These are phyloP conservation scores for Clavispora carvajalis DNA, from an alignment of 805 yeast genomes.

Conservation along the genomic window DNA sequence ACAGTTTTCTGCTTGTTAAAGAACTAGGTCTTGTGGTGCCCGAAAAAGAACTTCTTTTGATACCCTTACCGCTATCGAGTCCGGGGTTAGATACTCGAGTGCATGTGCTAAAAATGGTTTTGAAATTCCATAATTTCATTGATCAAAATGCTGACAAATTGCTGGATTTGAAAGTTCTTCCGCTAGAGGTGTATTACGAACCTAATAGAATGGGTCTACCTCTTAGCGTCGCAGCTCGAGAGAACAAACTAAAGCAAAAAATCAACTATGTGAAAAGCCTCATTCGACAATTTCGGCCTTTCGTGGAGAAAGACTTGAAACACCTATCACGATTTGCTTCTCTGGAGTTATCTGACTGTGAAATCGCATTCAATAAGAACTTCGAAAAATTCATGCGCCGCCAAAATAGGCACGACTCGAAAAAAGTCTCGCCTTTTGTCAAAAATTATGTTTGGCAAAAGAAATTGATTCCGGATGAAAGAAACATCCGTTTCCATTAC, in stretches of 20 bases:
- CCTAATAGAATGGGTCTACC: conserved; percentile 29
- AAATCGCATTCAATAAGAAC: conserved; percentile 14
- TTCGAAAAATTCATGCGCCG: conserved; percentile 25
- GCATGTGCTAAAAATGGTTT: too few relatives aligned
- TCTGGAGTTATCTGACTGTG: conserved; percentile 6
- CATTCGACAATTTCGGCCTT: conserved; percentile 17
- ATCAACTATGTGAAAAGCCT: conserved; percentile 20
- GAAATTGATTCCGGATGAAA: conserved; percentile 24
- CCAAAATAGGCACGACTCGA: conserved; percentile 13
- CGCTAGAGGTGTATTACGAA: conserved; percentile 29
- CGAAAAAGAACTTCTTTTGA: background rate
- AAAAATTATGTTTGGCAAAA: conserved; percentile 19
- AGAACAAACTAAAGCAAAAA: conserved; percentile 20
- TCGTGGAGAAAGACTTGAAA: conserved; percentile 13
- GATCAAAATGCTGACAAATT: conserved; percentile 14
- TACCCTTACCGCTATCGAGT: background rate
- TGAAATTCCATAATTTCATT: conserved; percentile 19
- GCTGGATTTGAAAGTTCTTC: conserved; percentile 21
- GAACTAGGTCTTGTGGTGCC: conserved; percentile 5
- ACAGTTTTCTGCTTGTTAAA: conserved; percentile 8
- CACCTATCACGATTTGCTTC: conserved; percentile 12
- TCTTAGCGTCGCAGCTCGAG: conserved; percentile 21
- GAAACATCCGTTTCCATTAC: conserved; percentile 23
- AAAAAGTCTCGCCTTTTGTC: conserved; percentile 15
- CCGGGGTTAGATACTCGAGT: background rate